A percentile compares a stretch with the other conserved stretches of the same genome.
Conservation (phyloP, 208 protist species). For the Wallacemonas collosoma region DNA sequence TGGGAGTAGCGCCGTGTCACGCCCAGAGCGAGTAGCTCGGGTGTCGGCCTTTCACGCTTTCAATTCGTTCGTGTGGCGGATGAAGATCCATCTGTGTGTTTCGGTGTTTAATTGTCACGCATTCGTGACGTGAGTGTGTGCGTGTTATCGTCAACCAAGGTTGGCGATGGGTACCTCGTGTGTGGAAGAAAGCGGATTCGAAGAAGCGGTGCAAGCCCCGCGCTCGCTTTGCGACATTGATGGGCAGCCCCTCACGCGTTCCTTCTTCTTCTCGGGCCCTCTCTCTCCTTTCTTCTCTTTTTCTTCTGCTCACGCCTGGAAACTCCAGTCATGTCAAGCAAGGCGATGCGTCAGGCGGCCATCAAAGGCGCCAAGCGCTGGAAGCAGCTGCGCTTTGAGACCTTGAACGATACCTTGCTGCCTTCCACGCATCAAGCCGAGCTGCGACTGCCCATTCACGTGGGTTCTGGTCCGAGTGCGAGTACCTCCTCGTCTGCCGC, state of each 20-base stretch:
- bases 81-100: too few species aligned
- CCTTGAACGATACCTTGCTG: constrained; percentile 27
- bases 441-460: constrained; percentile 22
- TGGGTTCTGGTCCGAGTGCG: not conserved
- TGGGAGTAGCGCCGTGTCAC: too few species aligned
- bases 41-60: too few species aligned
- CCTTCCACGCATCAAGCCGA: constrained; percentile 17
- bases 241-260: not conserved
- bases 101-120: too few species aligned
- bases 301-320: not conserved
- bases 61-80: too few species aligned
- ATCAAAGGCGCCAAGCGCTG: constrained; percentile 31
- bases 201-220: too few species aligned
- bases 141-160: too few species aligned
- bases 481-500: not conserved
- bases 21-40: too few species aligned
- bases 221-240: too few species aligned
- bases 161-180: too few species aligned
- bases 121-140: too few species aligned
- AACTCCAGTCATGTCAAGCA: not conserved
- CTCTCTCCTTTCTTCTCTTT: constrained; percentile 19
- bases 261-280: constrained; percentile 1
- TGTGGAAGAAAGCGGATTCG: too few species aligned
- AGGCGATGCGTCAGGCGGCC: constrained; percentile 21
- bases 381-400: constrained; percentile 33